Conservation (phyloP, 2,329 filamentous ascomycete species). For the Microcyclosporella mali region DNA sequence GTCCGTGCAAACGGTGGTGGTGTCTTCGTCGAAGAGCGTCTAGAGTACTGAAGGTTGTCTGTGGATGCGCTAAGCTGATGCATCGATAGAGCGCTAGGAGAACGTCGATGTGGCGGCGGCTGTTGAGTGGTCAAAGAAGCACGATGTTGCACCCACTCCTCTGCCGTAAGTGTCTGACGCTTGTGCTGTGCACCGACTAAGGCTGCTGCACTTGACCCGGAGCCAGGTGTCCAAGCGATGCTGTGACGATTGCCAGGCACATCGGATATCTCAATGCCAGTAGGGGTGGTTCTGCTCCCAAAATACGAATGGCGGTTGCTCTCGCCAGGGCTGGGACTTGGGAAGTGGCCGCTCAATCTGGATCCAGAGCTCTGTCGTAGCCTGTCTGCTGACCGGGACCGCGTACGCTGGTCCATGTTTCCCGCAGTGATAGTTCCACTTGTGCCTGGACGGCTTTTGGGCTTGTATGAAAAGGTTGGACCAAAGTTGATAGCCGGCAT, state of each 20-base stretch:
- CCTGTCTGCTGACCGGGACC: conserved; percentile 25
- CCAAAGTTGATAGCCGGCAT: conserved; percentile 81
- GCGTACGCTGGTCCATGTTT: conserved; percentile 20
- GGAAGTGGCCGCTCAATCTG: conserved; percentile 15
- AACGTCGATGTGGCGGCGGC: conserved; percentile 35
- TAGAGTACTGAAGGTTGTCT: conserved; percentile 17
- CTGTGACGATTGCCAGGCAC: conserved; percentile 54
- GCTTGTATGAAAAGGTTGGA: conserved; percentile 65
- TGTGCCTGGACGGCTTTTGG: conserved; percentile 49
- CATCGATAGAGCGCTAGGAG: conserved; percentile 20
- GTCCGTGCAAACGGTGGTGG: conserved; percentile 40
- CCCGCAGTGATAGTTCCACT: conserved; percentile 46
- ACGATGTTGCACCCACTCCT: conserved; percentile 78
- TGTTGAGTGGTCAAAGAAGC: conserved; percentile 51
- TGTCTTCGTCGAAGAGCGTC: conserved; percentile 27
- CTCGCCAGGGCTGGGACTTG: conserved; percentile 22
- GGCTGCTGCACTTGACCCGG: conserved; percentile 27
- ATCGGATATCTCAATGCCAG: conserved; percentile 25
- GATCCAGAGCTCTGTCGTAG: conserved; percentile 21
- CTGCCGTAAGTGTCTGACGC: conserved; percentile 57
- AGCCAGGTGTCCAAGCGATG: conserved; percentile 62
- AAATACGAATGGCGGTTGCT: conserved; percentile 31
- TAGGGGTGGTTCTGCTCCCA: conserved; percentile 23
- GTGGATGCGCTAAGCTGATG: conserved; percentile 24
- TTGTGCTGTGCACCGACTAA: conserved; percentile 40